Conservation (phyloP, 169 alveolate species). For the Babesia divergens region DNA sequence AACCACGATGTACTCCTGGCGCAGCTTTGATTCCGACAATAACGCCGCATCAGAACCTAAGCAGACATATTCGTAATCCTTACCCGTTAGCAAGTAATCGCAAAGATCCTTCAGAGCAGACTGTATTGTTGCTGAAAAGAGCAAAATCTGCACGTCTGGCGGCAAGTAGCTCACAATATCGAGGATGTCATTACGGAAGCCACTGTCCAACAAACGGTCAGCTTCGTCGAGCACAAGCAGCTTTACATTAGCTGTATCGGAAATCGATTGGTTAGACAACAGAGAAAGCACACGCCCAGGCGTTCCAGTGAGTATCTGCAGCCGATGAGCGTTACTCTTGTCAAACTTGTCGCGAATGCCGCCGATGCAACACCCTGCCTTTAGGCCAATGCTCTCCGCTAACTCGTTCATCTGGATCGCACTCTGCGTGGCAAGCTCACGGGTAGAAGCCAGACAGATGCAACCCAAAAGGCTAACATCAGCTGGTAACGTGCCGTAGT, state of each 20-base stretch:
- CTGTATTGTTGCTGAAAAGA: slow-evolving; percentile 77
- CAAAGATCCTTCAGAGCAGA: slow-evolving; percentile 67
- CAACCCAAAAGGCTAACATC: slow-evolving; percentile 70
- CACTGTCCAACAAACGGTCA: slow-evolving; percentile 89
- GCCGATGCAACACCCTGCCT: slow-evolving; percentile 72
- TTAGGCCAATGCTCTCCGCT: slow-evolving; percentile 59
- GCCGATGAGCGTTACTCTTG: slow-evolving; percentile 46
- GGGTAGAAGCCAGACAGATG: slow-evolving; percentile 73
- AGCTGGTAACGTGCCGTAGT: slow-evolving; percentile 53
- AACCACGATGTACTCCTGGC: slow-evolving; percentile 81
- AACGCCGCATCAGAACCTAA: slow-evolving; percentile 60
- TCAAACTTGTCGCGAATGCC: slow-evolving; percentile 69
- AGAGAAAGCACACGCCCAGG: slow-evolving; percentile 64
- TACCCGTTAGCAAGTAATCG: slow-evolving; percentile 29
- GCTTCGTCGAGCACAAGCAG: slow-evolving; percentile 89
- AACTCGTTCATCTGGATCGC: slow-evolving; percentile 71
- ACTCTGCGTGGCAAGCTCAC: slow-evolving; percentile 77
- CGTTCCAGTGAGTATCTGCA: slow-evolving; percentile 75
- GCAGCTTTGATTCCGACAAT: slow-evolving; percentile 71
- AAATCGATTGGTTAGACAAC: slow-evolving; percentile 49
- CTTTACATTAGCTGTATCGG: slow-evolving; percentile 44
- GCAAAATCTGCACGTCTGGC: slow-evolving; percentile 56
- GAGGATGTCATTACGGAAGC: slow-evolving; percentile 83
- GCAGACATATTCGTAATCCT: slow-evolving; percentile 51
- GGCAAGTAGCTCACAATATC: slow-evolving; percentile 69